Evolutionary conservation across 2,329 filamentous ascomycete genomes (phyloP).

Genomic region (Didymella keratinophila): DNA sequence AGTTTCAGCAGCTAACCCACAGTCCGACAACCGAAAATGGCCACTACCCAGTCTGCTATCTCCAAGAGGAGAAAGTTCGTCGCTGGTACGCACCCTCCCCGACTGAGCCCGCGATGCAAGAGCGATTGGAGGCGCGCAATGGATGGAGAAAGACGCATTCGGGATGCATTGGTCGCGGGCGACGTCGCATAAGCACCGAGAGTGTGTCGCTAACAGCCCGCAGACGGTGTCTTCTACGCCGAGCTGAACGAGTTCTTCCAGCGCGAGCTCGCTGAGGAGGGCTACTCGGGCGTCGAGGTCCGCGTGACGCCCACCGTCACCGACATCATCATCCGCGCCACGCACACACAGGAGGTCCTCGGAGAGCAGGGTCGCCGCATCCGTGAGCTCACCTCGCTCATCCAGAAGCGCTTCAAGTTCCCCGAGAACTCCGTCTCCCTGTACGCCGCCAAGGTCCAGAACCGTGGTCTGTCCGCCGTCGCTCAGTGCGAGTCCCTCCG

Average conservation of each 20-base stretch:
- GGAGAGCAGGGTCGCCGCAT: conserved; percentile 99
- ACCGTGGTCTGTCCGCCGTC: conserved; percentile 99
- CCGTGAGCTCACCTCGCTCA: conserved; percentile 99
- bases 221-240: conserved; percentile 99
- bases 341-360: conserved; percentile 99
- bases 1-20: conserved; percentile 48
- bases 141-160: neutral
- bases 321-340: conserved; percentile 99
- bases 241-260: conserved; percentile 99
- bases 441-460: conserved; percentile 99
- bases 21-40: conserved; percentile 49
- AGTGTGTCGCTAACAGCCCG: conserved; percentile 34
- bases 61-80: conserved; percentile 83
- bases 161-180: conserved; percentile 18
- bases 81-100: conserved; percentile 52
- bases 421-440: conserved; percentile 99
- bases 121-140: conserved; percentile 12
- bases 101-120: conserved; percentile 7
- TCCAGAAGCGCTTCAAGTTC: conserved; percentile 99
- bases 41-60: conserved; percentile 54
- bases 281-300: conserved; percentile 99
- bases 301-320: conserved; percentile 99
- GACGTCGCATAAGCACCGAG: conserved; percentile 2
- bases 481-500: conserved; percentile 99
- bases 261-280: conserved; percentile 99